Evolutionary conservation across 768 basidiomycete genomes (phyloP), one percentile per base, ranked within the genome.

Genomic region (Amanita exitialis): DNA sequence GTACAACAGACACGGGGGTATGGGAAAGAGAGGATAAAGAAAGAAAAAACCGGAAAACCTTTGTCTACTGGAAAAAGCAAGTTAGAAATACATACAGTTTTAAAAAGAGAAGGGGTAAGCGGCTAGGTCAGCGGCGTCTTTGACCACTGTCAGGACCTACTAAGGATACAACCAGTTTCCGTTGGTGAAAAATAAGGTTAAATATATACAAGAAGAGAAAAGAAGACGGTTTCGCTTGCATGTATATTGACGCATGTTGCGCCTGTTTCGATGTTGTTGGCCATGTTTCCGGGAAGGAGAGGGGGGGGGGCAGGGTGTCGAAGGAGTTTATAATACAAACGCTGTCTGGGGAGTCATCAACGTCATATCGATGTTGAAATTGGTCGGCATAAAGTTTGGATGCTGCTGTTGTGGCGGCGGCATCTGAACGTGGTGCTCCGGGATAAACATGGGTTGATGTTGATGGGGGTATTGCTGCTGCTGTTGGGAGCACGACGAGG

Each of bases 41-140:
- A 41, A 12, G 1, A 41, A 21, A 41, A 41, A 21, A 41, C 10
- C 10, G 21, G 18, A 41, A 20, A 41, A 41, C 10, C 20, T 41
- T 21, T 21, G 32, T 41, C 18, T 20, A 41, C 10, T 12, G 20
- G 37, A 43, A 43, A 43, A 43, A 15, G 6, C 42, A 43, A 43
- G 28, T 44, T 44, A 44, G 43, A 44, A 44, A 44, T 44, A 44
- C 43, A 44, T 44, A 44, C 43, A 44, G 7, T n/a, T n/a, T 16
- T 12, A 9, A 44, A 30, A 44, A 16, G 25, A 16, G 21, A 41
- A 41, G 21, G 39, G 10, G 16, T 13, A 32, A 44, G 4, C 2
- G n/a, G 28, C 7, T n/a, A n/a, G 27, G n/a, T n/a, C 12, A 27
- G 9, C 15, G 25, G 13, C 27, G 28, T 44, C 43, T 44, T 41